Base-by-base conservation (phyloP, 2,329 filamentous ascomycete genomes). In the Aciculosporium take region DNA sequence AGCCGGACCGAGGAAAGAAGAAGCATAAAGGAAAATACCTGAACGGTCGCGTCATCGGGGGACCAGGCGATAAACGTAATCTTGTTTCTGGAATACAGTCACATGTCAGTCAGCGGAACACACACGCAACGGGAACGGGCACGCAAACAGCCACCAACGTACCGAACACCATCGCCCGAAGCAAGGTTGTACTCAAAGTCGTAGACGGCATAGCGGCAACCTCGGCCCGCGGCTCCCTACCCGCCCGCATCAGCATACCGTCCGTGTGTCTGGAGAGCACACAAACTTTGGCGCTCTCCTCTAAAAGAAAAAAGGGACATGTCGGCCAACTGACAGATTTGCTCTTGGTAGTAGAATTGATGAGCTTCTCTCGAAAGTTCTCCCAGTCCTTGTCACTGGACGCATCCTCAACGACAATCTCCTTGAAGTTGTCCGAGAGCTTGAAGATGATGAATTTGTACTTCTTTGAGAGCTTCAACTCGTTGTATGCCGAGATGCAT, bases 361-460 rank as follows among this genome's bases (percentile, higher is more conserved):
- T 61, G 49, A 91, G 79, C 71, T 80, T 81, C 63, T 85, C 68
- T 54, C 82, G 81, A 74, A 88, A 86, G 49, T 56, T 64, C 44
- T 81, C 75, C 70, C 76, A 89, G 63, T 87, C 76, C 51, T 65
- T 65, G 53, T 79, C 70, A 47, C 66, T 66, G 45, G 78, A 82
- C 41, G 76, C 71, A 61, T 84, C 77, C 65, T 89, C 84, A 54
- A 91, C 76, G 45, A 83, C 79, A 60, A 91, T 86, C 66, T 85
- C 65, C 66, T 81, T 85, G 73, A 79, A 78, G 70, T 87, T 74
- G 65, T 88, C 82, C 50, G 79, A 81, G 60, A 91, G 77, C 74
- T 87, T 86, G 79, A 76, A 89, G 72, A 91, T 78, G 68, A 91
- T 81, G 74, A 76, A 93, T 68, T 86, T 88, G 69, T 77, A 72